Evolutionary conservation across 805 yeast species (phyloP), one percentile per base, ranked within the genome.

Genomic region (Pichia exigua): DNA sequence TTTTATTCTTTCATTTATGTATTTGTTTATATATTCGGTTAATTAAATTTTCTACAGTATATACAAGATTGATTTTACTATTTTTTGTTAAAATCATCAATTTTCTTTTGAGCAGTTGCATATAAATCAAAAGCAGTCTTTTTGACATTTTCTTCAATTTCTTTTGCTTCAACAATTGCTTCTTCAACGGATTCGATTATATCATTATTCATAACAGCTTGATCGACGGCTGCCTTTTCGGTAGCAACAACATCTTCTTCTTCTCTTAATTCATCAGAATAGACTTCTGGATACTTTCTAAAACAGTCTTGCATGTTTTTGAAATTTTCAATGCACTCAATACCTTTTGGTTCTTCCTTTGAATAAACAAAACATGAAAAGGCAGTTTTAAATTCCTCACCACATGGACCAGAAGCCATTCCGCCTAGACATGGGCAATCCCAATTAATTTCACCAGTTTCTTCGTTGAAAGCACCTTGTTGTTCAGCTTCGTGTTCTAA

Each of bases 391-490:
- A 89, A 89, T 71, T 90, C 96, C 61, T 83, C 91, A 52, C 99
- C 99, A 73, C 99, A 94, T 51, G 99, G 98, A 0, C 99, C 99
- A 58, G 91, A 77, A 32, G 99, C 98, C 97, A 94, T 89, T 42
- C 99, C 99, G 35, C 98, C 99, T 47, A 94, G 75, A 70, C 98
- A 92, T n/a, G 99, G 98, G 69, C 99, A 94, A 65, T 94, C 98
- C 99, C 99, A 94, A 79, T 94, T 92, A 71, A 94, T 94, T 67
- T 92, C 98, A 30, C 99, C 99, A 3, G 99, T 94, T 63, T 87
- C 96, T 30, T 97, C 97, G 72, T 92, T 81, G 71, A 81, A 92
- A 4, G 98, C 97, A 40, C 89, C 86, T 54, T 74, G 71, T 55
- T 68, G 73, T 21, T 71, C 69, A 44, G 70, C 76, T 44, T 71